Evolutionary conservation across 208 protist species (phyloP).

Genomic region (Leishmania tropica): DNA sequence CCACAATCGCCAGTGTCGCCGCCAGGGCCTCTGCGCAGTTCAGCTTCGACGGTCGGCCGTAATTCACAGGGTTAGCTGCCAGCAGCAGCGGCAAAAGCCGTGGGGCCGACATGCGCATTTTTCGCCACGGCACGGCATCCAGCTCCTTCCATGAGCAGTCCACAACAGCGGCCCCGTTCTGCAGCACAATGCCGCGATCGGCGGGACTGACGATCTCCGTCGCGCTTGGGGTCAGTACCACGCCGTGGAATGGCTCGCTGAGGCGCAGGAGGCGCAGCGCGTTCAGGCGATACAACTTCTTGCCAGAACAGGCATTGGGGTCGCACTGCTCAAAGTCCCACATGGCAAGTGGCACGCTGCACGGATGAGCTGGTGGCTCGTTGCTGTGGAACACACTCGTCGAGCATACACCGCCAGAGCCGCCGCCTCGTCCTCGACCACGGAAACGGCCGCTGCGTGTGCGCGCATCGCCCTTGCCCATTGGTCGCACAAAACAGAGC

Average conservation of each 20-base stretch:
- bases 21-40: slow-evolving; percentile 98
- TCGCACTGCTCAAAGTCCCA: slow-evolving; percentile 99
- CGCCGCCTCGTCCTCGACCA: slow-evolving; percentile 33
- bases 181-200: slow-evolving; percentile 90
- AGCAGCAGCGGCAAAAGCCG: slow-evolving; percentile 97
- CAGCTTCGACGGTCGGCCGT: slow-evolving; percentile 97
- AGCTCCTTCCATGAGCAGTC: slow-evolving; percentile 99
- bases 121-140: slow-evolving; percentile 94
- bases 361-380: slow-evolving; percentile 56
- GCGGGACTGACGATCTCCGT: slow-evolving; percentile 93
- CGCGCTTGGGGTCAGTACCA: slow-evolving; percentile 96
- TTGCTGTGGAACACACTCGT: slow-evolving; percentile 39
- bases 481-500: neutral
- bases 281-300: slow-evolving; percentile 93
- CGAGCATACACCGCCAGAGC: slow-evolving; percentile 17
- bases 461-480: slow-evolving; percentile 23
- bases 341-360: slow-evolving; percentile 94
- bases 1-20: slow-evolving; percentile 95
- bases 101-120: slow-evolving; percentile 91
- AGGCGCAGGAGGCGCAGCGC: slow-evolving; percentile 90
- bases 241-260: slow-evolving; percentile 90
- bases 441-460: slow-evolving; percentile 24
- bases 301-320: slow-evolving; percentile 97
- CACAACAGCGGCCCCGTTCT: slow-evolving; percentile 96
- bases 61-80: slow-evolving; percentile 99